phyloP scores from a whole-genome alignment of 257 asterid genomes.

The Scutellaria minor region DNA sequence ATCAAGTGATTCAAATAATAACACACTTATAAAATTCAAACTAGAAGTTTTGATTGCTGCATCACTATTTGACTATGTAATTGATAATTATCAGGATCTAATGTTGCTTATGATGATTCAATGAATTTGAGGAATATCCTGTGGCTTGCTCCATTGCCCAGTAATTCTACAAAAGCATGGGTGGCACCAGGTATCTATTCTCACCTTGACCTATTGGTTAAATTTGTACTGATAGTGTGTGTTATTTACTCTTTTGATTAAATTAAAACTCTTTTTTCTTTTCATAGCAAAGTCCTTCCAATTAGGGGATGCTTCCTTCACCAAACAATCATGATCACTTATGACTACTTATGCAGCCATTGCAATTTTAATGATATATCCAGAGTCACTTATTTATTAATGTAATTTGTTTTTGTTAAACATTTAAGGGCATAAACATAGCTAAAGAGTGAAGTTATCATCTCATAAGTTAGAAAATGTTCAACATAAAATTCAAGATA shows the following conservation, averaged over 20 bases:
- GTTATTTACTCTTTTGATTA: neutral
- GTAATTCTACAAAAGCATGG: slow-evolving; percentile 63
- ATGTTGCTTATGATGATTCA: slow-evolving; percentile 71
- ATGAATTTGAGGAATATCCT: slow-evolving; percentile 90
- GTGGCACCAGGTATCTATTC: slow-evolving; percentile 74
- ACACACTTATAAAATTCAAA: neutral
- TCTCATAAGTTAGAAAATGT: neutral
- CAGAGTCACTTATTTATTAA: neutral
- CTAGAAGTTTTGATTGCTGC: slow-evolving; percentile 13
- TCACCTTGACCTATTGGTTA: slow-evolving; percentile 20
- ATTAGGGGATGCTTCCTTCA: neutral
- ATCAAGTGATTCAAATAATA: neutral
- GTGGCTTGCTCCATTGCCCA: slow-evolving; percentile 96
- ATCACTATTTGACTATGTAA: slow-evolving; percentile 30
- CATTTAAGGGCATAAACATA: neutral
- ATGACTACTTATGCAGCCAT: neutral
- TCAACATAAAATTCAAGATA: neutral
- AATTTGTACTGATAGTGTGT: slow-evolving; percentile 1
- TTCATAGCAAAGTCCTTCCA: neutral
- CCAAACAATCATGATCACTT: neutral
- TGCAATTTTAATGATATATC: slow-evolving; percentile 6
- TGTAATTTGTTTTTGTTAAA: slow-evolving; percentile 11
- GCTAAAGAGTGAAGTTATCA: slow-evolving; percentile 15
- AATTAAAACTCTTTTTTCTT: slow-evolving; percentile 11
- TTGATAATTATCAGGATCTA: slow-evolving; percentile 62